Evolutionary conservation across 1,139 yeast species (phyloP).

Genomic region (Saccharomyces hybrid): DNA sequence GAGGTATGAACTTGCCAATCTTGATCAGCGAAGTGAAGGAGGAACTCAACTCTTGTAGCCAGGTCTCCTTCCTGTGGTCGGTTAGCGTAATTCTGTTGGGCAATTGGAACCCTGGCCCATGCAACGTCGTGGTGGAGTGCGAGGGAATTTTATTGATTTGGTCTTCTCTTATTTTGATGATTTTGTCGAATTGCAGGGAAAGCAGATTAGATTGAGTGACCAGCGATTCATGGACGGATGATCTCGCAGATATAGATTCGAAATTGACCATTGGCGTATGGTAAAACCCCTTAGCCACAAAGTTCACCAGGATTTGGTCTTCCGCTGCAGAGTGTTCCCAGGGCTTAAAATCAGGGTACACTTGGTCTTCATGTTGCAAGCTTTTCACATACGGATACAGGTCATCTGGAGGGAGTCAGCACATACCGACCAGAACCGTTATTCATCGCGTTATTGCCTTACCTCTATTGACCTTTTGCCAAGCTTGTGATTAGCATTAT

Average conservation of each 20-base stretch:
- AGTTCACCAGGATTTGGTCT: constrained; percentile 42
- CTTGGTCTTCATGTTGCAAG: constrained; percentile 5
- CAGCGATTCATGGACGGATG: constrained; percentile 38
- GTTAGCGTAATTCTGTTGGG: constrained; percentile 69
- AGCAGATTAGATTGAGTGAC: constrained; percentile 50
- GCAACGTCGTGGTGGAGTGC: constrained; percentile 15
- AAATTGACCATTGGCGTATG: constrained; percentile 50
- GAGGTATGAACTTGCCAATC: constrained; percentile 78
- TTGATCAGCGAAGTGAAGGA: constrained; percentile 56
- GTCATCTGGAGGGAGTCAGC: constrained; percentile 30
- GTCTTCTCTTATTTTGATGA: constrained; percentile 58
- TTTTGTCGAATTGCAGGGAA: constrained; percentile 54
- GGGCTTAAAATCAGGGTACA: constrained; percentile 70
- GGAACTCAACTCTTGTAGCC: constrained; percentile 76
- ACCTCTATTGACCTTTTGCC: background rate
- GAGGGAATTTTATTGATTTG: constrained; percentile 54
- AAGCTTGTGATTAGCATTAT: background rate
- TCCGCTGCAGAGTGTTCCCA: constrained; percentile 63
- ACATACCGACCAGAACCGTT: constrained; percentile 13
- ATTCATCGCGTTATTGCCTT: background rate
- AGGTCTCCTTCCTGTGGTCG: constrained; percentile 71
- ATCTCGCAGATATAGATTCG: constrained; percentile 51
- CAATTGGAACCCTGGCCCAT: constrained; percentile 29
- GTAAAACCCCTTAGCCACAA: constrained; percentile 52
- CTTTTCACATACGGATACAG: constrained; percentile 24